Evolutionary conservation across 2,329 filamentous ascomycete species (phyloP).

Genomic region (Tolypocladium pustulatum): DNA sequence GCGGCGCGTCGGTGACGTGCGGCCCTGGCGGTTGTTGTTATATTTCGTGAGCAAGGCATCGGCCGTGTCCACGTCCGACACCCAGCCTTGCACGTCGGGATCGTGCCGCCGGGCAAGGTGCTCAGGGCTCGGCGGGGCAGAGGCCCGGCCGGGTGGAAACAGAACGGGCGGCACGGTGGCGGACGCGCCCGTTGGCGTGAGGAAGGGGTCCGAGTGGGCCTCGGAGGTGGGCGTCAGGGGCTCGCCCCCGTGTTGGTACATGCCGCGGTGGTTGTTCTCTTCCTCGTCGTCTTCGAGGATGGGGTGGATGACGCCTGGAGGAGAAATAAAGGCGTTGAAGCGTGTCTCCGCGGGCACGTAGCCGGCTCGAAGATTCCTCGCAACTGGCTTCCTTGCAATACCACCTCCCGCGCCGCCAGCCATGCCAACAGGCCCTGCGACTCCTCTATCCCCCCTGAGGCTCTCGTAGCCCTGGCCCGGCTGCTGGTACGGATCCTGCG

Average conservation of each 20-base stretch:
- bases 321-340: constrained; percentile 15
- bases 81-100: constrained; percentile 48
- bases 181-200: constrained; percentile 26
- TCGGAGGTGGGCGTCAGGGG: constrained; percentile 23
- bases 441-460: constrained; percentile 23
- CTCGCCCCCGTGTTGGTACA: not conserved
- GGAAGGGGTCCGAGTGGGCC: constrained; percentile 37
- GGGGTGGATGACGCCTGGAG: constrained; percentile 39
- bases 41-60: constrained; percentile 40
- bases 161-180: constrained; percentile 9
- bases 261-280: constrained; percentile 13
- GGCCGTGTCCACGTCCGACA: constrained; percentile 43
- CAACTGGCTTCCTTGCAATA: constrained; percentile 23
- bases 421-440: not conserved
- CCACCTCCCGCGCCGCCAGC: constrained; percentile 21
- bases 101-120: constrained; percentile 22
- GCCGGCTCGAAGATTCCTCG: constrained; percentile 17
- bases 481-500: constrained; percentile 21
- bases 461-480: constrained; percentile 38
- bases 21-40: constrained; percentile 21
- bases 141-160: constrained; percentile 20
- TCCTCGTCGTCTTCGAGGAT: constrained; percentile 50
- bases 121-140: constrained; percentile 31
- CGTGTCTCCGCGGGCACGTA: constrained; percentile 20
- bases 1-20: constrained; percentile 27